phyloP scores from a whole-genome alignment of 140 eudicot species.

The Erigeron philadelphicus region DNA sequence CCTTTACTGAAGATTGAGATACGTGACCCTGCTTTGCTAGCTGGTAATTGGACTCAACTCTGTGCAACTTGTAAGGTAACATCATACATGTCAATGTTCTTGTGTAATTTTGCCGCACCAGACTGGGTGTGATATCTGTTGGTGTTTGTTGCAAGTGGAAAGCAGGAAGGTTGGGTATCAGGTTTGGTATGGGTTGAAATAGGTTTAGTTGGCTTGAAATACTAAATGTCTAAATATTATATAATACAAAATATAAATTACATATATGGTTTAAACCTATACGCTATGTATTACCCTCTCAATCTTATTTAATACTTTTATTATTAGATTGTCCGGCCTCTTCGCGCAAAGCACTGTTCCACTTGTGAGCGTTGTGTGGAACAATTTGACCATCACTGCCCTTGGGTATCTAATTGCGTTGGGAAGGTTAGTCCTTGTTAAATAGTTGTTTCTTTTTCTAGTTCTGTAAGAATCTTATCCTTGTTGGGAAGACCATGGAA shows the following conservation, averaged over 20 bases:
- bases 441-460: neutral
- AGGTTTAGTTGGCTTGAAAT: neutral
- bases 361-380: slow-evolving; percentile 97
- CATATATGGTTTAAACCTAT: neutral
- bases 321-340: slow-evolving; percentile 80
- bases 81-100: slow-evolving; percentile 10
- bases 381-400: slow-evolving; percentile 98
- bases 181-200: neutral
- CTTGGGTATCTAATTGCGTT: slow-evolving; percentile 94
- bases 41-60: slow-evolving; percentile 97
- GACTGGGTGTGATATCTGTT: neutral
- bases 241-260: neutral
- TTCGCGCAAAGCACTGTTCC: slow-evolving; percentile 93
- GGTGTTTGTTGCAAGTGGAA: slow-evolving; percentile 8
- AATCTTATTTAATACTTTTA: slow-evolving; percentile 7
- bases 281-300: slow-evolving; percentile 12
- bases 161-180: neutral
- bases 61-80: slow-evolving; percentile 96
- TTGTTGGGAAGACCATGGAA: neutral
- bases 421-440: slow-evolving; percentile 57
- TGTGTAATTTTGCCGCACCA: neutral
- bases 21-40: slow-evolving; percentile 75
- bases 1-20: slow-evolving; percentile 80
- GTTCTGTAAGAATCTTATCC: slow-evolving; percentile 1
- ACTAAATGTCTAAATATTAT: neutral